Evolutionary conservation across 2,329 filamentous ascomycete species (phyloP), one percentile per base, ranked within the genome.

Genomic region (Grosmannia serpens): DNA sequence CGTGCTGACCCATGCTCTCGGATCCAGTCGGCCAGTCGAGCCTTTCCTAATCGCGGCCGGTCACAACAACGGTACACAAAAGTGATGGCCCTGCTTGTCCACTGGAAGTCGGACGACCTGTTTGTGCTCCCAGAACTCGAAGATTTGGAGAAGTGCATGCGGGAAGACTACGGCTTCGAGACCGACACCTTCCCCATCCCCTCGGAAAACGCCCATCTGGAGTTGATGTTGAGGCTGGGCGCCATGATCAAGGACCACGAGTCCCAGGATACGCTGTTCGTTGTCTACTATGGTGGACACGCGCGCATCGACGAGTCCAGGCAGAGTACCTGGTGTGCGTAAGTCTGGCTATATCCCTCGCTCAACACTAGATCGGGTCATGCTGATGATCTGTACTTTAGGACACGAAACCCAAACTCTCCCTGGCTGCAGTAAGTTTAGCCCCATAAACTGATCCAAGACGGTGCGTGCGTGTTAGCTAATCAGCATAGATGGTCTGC

Each of bases 311-410:
- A 83, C 60, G 78, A 82, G 60, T 80, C 79, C 26, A 73, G 80
- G 55, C 80, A 83, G 64, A 83, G 80, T 66, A 82, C 79, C 9
- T 83, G 80, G 80, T 83, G 79, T 65, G 80, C 80, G 73, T 79
- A 70, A 71, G 76, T 58, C n/a, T 20, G 31, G 26, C 5, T 26
- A 2, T 10, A 17, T 38, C 33, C 29, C 8, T 31, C 20, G 27
- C 50, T 5, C 10, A 53, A 29, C 31, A 11, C 55, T 6, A 22
- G 17, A 3, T 7, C 9, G 24, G 26, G 4, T 31, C 35, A 13
- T 11, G 20, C 47, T 58, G 3, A 10, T 10, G 26, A 22, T 22
- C 3, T 57, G 13, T 24, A 4, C 24, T 29, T 13, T 53, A 79
- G 76, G 57, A 81, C 77, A 41, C 74, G 80, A 53, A 75, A 74